Percentiles rank a stretch among this genome's conserved stretches.
Conservation (phyloP, 164 flowering plant species). For the Nelumbo lutea region DNA sequence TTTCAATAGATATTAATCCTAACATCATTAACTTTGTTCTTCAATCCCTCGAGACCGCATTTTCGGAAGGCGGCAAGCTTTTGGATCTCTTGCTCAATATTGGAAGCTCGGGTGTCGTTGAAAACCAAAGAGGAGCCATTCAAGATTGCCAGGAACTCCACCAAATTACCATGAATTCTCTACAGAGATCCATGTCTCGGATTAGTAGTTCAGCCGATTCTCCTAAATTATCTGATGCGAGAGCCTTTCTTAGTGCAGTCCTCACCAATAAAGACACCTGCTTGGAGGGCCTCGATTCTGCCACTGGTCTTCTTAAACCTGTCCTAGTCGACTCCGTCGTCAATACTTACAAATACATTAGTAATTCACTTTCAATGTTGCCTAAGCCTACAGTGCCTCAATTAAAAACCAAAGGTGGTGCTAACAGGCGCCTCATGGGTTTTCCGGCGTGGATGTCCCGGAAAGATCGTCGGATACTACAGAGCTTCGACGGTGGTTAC, state of each 20-base stretch:
- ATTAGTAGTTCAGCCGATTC: conserved; percentile 21
- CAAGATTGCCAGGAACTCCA: conserved; percentile 86
- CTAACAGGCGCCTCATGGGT: conserved; percentile 37
- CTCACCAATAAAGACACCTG: conserved; percentile 88
- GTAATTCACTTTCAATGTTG: conserved; percentile 25
- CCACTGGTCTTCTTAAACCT: conserved; percentile 56
- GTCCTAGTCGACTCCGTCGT: conserved; percentile 29
- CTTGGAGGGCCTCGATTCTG: conserved; percentile 18
- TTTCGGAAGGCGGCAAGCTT: conserved; percentile 50
- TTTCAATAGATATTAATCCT: conserved; percentile 57
- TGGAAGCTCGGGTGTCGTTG: conserved; percentile 29
- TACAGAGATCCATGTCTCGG: conserved; percentile 44
- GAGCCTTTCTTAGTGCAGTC: conserved; percentile 72
- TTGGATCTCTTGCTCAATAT: conserved; percentile 27
- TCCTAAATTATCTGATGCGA: conserved; percentile 40
- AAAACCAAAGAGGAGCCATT: conserved; percentile 61
- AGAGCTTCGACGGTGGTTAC: conserved; percentile 15
- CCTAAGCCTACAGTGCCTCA: conserved; percentile 50
- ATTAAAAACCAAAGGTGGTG: conserved; percentile 10
- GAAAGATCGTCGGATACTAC: no score
- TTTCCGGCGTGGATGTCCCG: conserved; percentile 49
- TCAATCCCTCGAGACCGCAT: conserved; percentile 57
- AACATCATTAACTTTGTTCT: conserved; percentile 44
- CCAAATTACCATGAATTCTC: conserved; percentile 49
- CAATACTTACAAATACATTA: conserved; percentile 51